A percentile compares a stretch with the other conserved stretches of the same genome.
These are phyloP conservation scores for Oryza nivara DNA, from an alignment of 176 grass and related monocot genomes.

Conservation along the genomic window DNA sequence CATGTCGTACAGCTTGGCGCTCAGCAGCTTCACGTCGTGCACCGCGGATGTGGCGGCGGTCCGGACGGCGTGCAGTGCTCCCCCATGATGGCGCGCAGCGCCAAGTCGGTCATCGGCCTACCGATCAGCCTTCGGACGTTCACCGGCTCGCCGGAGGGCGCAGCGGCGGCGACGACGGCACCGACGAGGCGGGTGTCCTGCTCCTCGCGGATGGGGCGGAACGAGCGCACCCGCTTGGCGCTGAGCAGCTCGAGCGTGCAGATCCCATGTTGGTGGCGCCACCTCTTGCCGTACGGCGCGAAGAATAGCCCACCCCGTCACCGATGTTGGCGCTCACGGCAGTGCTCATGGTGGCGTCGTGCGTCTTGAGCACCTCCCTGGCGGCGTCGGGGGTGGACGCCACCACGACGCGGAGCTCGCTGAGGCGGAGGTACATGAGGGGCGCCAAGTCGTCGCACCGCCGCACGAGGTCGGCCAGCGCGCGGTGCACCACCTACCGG, in stretches of 20 bases:
- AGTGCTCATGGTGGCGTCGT: neutral
- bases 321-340: neutral
- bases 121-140: slow-evolving; percentile 21
- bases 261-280: slow-evolving; percentile 39
- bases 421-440: slow-evolving; percentile 39
- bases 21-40: neutral
- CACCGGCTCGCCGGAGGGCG: neutral
- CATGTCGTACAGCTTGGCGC: neutral
- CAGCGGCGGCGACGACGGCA: neutral
- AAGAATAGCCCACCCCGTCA: neutral
- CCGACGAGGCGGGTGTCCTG: slow-evolving; percentile 22
- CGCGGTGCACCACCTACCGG: neutral
- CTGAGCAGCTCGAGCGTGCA: slow-evolving; percentile 38
- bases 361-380: slow-evolving; percentile 28
- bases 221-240: slow-evolving; percentile 35
- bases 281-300: slow-evolving; percentile 29
- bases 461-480: slow-evolving; percentile 3
- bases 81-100: slow-evolving; percentile 17
- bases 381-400: slow-evolving; percentile 23
- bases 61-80: neutral
- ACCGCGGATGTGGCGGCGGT: neutral
- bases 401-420: slow-evolving; percentile 32
- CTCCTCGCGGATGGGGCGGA: slow-evolving; percentile 31
- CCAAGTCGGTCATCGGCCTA: neutral
- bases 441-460: neutral